Conservation (phyloP, 169 alveolate genomes). For the Theileria annulata region DNA sequence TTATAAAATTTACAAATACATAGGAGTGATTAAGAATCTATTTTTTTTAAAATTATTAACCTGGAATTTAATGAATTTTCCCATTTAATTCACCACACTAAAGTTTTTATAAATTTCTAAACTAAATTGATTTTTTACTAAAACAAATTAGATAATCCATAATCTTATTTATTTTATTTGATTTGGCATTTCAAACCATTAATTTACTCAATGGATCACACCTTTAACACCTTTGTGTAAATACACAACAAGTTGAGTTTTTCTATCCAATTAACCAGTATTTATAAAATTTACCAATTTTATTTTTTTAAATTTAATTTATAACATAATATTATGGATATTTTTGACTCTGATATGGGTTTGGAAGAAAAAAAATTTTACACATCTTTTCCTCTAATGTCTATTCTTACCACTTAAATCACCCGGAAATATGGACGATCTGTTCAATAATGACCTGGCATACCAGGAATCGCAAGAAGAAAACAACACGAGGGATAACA, state of each 20-base stretch:
- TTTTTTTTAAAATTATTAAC: conserved; percentile 1
- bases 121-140: background rate
- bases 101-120: background rate
- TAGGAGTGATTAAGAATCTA: background rate
- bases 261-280: background rate
- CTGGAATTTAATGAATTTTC: background rate
- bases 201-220: background rate
- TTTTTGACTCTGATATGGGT: background rate
- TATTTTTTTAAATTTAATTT: too few species aligned
- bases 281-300: too few species aligned
- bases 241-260: background rate
- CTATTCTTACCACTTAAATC: background rate
- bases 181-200: background rate
- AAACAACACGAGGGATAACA: background rate
- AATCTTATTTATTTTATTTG: background rate
- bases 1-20: background rate
- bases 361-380: too few species aligned
- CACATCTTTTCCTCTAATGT: background rate
- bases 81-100: conserved; percentile 22
- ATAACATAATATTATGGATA: background rate
- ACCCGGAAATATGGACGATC: conserved; percentile 4
- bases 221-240: background rate
- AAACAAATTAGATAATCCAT: too few species aligned
- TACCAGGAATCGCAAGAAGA: background rate
- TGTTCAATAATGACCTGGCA: conserved; percentile 2